Base-by-base conservation (phyloP, 2,329 filamentous ascomycete species). In the Claviceps lovelessii region DNA sequence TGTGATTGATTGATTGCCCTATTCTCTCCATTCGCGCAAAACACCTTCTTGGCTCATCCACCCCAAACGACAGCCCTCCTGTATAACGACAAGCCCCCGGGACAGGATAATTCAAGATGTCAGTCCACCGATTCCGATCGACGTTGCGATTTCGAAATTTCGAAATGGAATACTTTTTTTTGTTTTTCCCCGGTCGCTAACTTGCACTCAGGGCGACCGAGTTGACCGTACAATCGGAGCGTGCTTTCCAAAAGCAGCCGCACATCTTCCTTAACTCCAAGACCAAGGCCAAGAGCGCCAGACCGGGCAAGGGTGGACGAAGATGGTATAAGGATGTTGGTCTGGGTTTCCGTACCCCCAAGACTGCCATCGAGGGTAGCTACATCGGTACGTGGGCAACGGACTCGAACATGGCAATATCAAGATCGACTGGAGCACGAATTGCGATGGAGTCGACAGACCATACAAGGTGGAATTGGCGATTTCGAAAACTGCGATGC, bases 211-310 rank as follows among this genome's bases (percentile, higher is more conserved):
- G 95, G 90, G 90, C 90, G 75, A 95, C 90, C 83, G 90, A 95
- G 83, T 83, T 96, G 80, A 95, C 90, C 76, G 93, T 98, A 78
- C 93, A 98, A 86, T 94, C 89, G 75, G 93, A 98, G 86, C 91
- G 93, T 81, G 93, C 93, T 83, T 98, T 88, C 88, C 93, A 97
- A 80, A 98, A 98, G 86, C 91, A 98, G 84, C 93, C 93, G 76
- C 93, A 98, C 79, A 95, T 98, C 83, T 98, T 97, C 88, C 84
- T 88, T 72, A 96, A 97, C 86, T 81, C 86, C 73, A 98, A 98
- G 86, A 79, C 80, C 75, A 89, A 90, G 82, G 77, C 84, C 73
- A 85, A 87, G 77, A 88, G 86, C 74, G 79, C 79, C 76, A 85
- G 85, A 74, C 86, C 86, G 68, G 90, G 90, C 75, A 94, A 95